Evolutionary conservation across 2,329 filamentous ascomycete genomes (phyloP).

Genomic region (Aspergillus tubingensis): DNA sequence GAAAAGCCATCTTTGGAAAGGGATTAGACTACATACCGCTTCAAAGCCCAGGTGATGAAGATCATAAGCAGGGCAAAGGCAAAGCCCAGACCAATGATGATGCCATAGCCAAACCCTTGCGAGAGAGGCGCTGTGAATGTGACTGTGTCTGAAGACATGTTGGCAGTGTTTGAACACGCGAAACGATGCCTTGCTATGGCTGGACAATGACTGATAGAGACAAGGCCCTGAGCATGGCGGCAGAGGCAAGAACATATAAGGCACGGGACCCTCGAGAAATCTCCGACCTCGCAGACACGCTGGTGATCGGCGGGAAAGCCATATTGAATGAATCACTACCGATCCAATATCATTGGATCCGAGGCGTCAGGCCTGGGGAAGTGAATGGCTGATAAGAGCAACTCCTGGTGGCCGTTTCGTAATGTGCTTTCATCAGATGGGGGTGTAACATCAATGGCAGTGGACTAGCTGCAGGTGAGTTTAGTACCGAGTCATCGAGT

Average conservation of each 20-base stretch:
- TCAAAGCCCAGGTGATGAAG: conserved; percentile 69
- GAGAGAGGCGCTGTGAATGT: conserved; percentile 38
- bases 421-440: background rate
- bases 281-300: conserved; percentile 25
- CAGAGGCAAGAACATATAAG: conserved; percentile 3
- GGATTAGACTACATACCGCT: conserved; percentile 47
- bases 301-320: conserved; percentile 8
- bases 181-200: background rate
- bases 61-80: conserved; percentile 76
- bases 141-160: conserved; percentile 28
- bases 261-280: background rate
- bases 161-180: background rate
- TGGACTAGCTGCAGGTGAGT: background rate
- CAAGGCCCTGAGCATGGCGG: background rate
- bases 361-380: background rate
- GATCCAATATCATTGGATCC: conserved; percentile 3
- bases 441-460: background rate
- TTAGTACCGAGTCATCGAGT: background rate
- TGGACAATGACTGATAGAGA: background rate
- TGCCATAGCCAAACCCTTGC: conserved; percentile 74
- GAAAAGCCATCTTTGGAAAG: background rate
- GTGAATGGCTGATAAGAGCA: conserved; percentile 3
- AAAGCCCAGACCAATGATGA: conserved; percentile 73
- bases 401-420: background rate
- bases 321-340: conserved; percentile 1